phyloP scores from a whole-genome alignment of 306 rosid genomes.

The Trifolium subterraneum region DNA sequence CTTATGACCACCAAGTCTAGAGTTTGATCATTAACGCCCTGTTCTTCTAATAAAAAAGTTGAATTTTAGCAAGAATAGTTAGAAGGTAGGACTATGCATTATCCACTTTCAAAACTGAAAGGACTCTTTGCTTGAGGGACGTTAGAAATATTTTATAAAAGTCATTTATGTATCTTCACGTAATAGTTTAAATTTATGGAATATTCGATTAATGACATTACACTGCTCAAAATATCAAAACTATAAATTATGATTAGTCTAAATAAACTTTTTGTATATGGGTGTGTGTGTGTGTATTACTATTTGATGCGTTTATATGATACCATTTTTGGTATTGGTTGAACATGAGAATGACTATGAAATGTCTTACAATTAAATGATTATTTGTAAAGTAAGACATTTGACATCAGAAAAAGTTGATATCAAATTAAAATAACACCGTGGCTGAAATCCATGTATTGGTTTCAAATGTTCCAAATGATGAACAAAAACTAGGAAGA shows the following conservation, averaged over 20 bases:
- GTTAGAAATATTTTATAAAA: background rate
- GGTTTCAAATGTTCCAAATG: slow-evolving; percentile 31
- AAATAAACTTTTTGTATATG: too few species aligned
- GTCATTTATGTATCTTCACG: background rate
- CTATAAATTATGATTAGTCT: background rate
- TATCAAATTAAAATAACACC: slow-evolving; percentile 26
- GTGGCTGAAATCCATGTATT: slow-evolving; percentile 19
- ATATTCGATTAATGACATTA: background rate
- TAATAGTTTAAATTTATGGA: background rate
- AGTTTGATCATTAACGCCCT: background rate
- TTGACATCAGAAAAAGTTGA: slow-evolving; percentile 25
- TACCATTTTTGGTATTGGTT: background rate
- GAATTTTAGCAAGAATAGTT: slow-evolving; percentile 11
- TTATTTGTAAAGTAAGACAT: background rate
- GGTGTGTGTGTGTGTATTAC: too few species aligned
- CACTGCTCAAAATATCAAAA: background rate
- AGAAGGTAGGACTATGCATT: background rate
- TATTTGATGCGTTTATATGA: too few species aligned
- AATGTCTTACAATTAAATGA: background rate
- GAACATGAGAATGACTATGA: background rate
- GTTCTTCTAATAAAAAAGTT: background rate
- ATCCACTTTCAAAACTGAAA: background rate
- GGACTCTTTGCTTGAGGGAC: background rate
- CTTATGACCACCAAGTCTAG: background rate
- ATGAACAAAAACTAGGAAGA: slow-evolving; percentile 27